A percentile compares a stretch with the other conserved stretches of the same genome.
Evolutionary conservation across 208 protist species (phyloP).

Genomic region (Naegleria lovaniensis): DNA sequence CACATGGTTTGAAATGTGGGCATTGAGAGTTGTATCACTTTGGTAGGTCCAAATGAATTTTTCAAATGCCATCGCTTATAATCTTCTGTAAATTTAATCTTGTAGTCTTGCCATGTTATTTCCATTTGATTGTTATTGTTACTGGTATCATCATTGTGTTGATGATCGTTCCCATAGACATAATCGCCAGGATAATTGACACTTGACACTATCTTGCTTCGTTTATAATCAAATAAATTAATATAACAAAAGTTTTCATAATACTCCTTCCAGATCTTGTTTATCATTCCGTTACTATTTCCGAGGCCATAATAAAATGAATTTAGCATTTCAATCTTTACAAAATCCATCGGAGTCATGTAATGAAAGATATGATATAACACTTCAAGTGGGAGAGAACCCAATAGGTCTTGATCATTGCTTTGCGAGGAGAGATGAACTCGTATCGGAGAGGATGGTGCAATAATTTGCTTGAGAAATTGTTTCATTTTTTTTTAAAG

Average conservation of each 20-base stretch:
- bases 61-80: not conserved
- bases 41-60: not conserved
- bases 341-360: not conserved
- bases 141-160: too few relatives aligned
- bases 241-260: not conserved
- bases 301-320: not conserved
- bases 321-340: not conserved
- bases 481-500: too few relatives aligned
- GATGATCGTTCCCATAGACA: too few relatives aligned
- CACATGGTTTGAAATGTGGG: not conserved
- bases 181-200: too few relatives aligned
- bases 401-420: too few relatives aligned
- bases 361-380: not conserved
- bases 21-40: not conserved
- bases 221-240: not conserved
- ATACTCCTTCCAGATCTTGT: not conserved
- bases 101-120: not conserved
- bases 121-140: too few relatives aligned
- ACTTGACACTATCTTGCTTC: too few relatives aligned
- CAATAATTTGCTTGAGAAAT: too few relatives aligned
- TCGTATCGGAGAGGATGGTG: too few relatives aligned
- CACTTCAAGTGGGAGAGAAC: not conserved
- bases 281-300: not conserved
- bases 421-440: too few relatives aligned
- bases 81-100: not conserved